Conservation (phyloP, 495 filamentous ascomycete species). For the Podospora comata region DNA sequence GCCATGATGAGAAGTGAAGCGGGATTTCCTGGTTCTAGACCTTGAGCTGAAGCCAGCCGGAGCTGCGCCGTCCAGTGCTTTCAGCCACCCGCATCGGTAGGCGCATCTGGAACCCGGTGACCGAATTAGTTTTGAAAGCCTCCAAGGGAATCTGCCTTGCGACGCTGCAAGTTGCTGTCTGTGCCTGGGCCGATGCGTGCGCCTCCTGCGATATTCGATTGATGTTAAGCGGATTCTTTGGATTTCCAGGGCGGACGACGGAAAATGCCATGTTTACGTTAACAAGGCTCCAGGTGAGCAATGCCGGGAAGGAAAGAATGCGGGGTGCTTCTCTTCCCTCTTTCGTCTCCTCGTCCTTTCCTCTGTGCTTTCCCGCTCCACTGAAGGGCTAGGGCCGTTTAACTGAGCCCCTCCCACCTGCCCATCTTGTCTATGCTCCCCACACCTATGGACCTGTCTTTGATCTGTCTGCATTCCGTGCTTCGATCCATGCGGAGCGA, state of each 20-base stretch:
- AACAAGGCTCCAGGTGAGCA: not conserved
- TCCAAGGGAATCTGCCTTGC: not conserved
- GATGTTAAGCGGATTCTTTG: not conserved
- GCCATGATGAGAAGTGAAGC: not conserved
- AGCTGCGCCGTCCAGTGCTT: constrained; percentile 5
- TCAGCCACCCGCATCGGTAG: constrained; percentile 1
- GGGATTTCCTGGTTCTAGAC: not conserved
- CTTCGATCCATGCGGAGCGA: not conserved
- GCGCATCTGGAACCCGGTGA: not conserved
- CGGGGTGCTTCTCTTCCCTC: not conserved
- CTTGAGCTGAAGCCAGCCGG: not conserved
- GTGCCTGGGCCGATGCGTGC: not conserved
- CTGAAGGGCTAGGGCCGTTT: too few relatives aligned
- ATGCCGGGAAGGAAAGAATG: not conserved
- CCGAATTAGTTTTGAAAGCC: not conserved
- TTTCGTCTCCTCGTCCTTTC: not conserved
- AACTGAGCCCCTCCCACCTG: not conserved
- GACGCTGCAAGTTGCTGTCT: not conserved
- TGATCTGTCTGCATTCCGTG: not conserved
- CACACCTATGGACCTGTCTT: not conserved
- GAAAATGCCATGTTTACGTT: not conserved
- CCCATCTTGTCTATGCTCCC: not conserved
- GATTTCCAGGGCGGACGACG: not conserved
- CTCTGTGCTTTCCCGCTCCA: not conserved
- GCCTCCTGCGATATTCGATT: not conserved